Percentiles rank a stretch among this genome's conserved stretches.
These are phyloP conservation scores for Paspalum notatum DNA, from an alignment of 176 grass and related monocot species.

Conservation along the genomic window DNA sequence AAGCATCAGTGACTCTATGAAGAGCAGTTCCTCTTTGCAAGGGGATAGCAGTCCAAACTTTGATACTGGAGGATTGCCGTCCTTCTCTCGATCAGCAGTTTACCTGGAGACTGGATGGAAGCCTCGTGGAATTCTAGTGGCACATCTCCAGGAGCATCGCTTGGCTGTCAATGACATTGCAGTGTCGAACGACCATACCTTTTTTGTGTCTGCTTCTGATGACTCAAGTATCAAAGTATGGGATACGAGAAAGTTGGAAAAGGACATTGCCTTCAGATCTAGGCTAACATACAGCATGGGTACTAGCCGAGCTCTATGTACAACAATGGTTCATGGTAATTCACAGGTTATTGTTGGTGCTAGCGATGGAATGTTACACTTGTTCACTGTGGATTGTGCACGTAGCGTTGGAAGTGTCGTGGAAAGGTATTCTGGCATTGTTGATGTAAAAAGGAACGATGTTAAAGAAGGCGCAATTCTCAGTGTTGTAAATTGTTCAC, in stretches of 20 bases:
- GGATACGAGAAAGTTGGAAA: constrained; percentile 97
- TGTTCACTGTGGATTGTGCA: constrained; percentile 91
- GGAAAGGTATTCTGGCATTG: constrained; percentile 87
- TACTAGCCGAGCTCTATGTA: constrained; percentile 75
- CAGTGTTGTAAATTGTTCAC: constrained; percentile 77
- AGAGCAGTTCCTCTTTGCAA: constrained; percentile 62
- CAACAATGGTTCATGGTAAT: constrained; percentile 78
- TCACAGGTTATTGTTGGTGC: constrained; percentile 76
- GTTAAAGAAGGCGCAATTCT: constrained; percentile 84
- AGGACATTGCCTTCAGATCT: constrained; percentile 95
- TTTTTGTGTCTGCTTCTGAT: constrained; percentile 88
- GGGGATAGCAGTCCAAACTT: constrained; percentile 65
- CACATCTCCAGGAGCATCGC: constrained; percentile 92
- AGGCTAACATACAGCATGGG: constrained; percentile 86
- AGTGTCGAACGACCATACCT: constrained; percentile 75
- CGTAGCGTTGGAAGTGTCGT: constrained; percentile 70
- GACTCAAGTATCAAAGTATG: constrained; percentile 96
- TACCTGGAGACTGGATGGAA: constrained; percentile 74
- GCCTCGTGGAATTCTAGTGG: constrained; percentile 91
- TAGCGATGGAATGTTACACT: constrained; percentile 82
- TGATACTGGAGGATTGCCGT: constrained; percentile 56
- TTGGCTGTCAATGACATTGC: constrained; percentile 88
- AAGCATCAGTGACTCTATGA: constrained; percentile 63
- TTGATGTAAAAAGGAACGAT: constrained; percentile 79
- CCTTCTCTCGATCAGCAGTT: constrained; percentile 61